Evolutionary conservation across 441 rosid genomes (phyloP).

Genomic region (Populus tomentosa): DNA sequence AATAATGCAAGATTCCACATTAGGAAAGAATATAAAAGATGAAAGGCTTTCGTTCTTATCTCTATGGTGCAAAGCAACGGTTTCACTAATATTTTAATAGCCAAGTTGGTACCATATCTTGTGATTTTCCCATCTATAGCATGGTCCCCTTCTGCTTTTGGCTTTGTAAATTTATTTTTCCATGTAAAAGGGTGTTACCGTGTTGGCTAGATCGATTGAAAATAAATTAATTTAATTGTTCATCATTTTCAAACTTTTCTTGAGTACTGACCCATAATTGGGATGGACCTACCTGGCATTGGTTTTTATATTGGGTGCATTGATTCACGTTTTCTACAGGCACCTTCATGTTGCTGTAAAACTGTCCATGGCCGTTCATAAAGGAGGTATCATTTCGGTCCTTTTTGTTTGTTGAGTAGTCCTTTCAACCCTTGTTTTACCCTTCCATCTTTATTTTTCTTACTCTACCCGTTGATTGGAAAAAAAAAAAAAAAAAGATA

Average conservation of each 20-base stretch:
- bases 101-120: conserved; percentile 7
- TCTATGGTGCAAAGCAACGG: conserved; percentile 19
- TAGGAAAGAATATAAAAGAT: conserved; percentile 25
- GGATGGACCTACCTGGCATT: not conserved
- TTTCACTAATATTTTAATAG: conserved; percentile 17
- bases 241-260: not conserved
- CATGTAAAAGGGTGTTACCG: not conserved
- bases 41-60: conserved; percentile 1
- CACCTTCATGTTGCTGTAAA: not conserved
- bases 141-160: conserved; percentile 8
- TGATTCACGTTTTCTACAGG: not conserved
- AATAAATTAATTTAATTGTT: not conserved
- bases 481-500: no score
- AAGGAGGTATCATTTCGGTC: not conserved
- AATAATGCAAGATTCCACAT: conserved; percentile 21
- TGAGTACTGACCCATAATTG: not conserved
- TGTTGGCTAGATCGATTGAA: not conserved
- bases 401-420: not conserved
- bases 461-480: not conserved
- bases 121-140: not conserved
- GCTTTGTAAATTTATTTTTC: not conserved
- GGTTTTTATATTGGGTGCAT: not conserved
- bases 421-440: not conserved
- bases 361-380: not conserved
- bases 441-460: not conserved